Base-by-base conservation (phyloP, 2,329 filamentous ascomycete genomes). In the Colletotrichum lentis region DNA sequence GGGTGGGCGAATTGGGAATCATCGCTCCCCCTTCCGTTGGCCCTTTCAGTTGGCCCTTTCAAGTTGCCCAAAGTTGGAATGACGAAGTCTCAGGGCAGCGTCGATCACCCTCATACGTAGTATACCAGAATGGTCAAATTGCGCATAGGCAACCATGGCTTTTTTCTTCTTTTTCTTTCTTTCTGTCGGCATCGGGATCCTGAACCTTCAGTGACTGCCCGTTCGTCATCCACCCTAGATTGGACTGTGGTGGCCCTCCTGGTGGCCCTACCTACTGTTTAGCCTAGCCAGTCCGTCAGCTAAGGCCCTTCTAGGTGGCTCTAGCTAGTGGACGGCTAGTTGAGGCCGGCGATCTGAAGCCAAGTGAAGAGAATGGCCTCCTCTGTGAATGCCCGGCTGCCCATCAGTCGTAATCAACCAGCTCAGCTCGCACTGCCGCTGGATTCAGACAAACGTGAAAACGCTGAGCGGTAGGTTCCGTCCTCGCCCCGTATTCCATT, bases 281-380 rank as follows among this genome's bases (percentile, higher is more conserved):
- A n/a, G n/a, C n/a, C 16, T 43, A 55, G 55, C 65, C 62, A 60
- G 43, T 14, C 62, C 50, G 50, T 64, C 62, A 55, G 62, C 60
- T 68, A 43, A 39, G 55, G 62, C 59, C 47, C 50, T 35, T 55
- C 24, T 55, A 8, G 7, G 27, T 50, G 37, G 41, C 47, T 44
- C 14, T 60, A 57, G 64, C 12, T 52, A 18, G 46, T 5, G 2
- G 20, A 7, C 31, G 14, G 16, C 39, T 6, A 7, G 22, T 46
- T 59, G 44, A 46, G 18, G n/a, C 14, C 22, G 50, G 41, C 31
- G 43, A n/a, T 62, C 37, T 52, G 16, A 12, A 20, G 49, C 41
- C 31, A 43, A 43, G 43, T 16, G 24, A 11, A 35, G 24, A 10
- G 14, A 6, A 55, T 27, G 24, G 12, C 22, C 24, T 55, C 31